Evolutionary conservation across 306 rosid species (phyloP).

Genomic region (Cicer pinnatifidum): DNA sequence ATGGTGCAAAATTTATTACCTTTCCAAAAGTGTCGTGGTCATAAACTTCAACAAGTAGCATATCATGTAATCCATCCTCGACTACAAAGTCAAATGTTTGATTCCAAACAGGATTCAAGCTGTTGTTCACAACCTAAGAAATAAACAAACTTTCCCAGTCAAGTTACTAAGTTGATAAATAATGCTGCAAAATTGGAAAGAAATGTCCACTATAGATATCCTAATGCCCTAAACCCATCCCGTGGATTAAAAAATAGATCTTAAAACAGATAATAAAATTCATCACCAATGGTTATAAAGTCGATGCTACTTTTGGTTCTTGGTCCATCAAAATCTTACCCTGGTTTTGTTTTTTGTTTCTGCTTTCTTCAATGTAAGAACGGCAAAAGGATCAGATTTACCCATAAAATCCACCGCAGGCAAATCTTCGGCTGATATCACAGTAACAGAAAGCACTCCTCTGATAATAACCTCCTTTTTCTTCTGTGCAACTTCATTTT

Average conservation of each 20-base stretch:
- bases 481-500: constrained; percentile 64
- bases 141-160: constrained; percentile 20
- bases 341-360: constrained; percentile 80
- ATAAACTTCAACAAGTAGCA: constrained; percentile 86
- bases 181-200: constrained; percentile 31
- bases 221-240: constrained; percentile 36
- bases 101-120: constrained; percentile 96
- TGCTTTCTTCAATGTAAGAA: constrained; percentile 85
- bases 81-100: constrained; percentile 96
- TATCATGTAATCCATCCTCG: constrained; percentile 95
- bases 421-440: constrained; percentile 96
- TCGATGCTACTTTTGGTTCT: not conserved
- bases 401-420: constrained; percentile 83
- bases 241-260: constrained; percentile 29
- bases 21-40: constrained; percentile 98
- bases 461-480: constrained; percentile 83
- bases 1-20: constrained; percentile 53
- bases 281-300: not conserved
- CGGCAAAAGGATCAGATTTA: constrained; percentile 89
- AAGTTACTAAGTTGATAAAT: constrained; percentile 29
- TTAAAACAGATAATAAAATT: constrained; percentile 2
- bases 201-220: constrained; percentile 13
- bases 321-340: constrained; percentile 57
- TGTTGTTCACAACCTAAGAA: constrained; percentile 86
- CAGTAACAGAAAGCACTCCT: constrained; percentile 85